Base-by-base conservation (phyloP, 257 asterid species). In the Perilla frutescens region DNA sequence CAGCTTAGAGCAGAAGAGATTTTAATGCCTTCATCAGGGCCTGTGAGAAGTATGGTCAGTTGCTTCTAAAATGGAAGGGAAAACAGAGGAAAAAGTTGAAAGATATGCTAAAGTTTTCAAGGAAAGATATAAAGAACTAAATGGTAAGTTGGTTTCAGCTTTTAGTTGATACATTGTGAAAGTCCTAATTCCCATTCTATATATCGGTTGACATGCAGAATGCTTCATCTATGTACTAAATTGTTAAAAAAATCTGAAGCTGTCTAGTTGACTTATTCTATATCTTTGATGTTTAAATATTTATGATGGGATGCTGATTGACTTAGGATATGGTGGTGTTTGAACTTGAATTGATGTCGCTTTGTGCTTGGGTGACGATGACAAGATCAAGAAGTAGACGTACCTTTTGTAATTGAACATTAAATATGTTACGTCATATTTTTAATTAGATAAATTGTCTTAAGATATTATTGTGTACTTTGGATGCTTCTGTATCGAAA, bases 1-100 rank as follows among this genome's bases (percentile, higher is more conserved):
- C 99, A 61, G 63, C 96, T n/a, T 95, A 97, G 98, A 95, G 98
- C 89, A 88, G 96, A 82, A 89, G 87, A 84, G 99, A 95, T 82
- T 95, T 95, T 86, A 92, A 85, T 75, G 70, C 96, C 69, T 95
- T 92, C 83, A 92, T 95, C 85, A 86, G 98, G 87, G 96, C 99
- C 53, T 92, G 98, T 79, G 99, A 95, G 79, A 95, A 95, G 79
- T 92, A 90, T 69, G 98, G 99, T 45, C 90, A 98, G 70, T 95
- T 79, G 96, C 99, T 66, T 81, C 92, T 67, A 98, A 95, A 85
- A 95, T 92, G 96, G 99, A 95, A 80, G 98, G 98, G 48, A 95
- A 92, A 75, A 86, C 96, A 45, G 91, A 86, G 82, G 96, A 90
- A 56, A 98, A 95, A 79, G 98, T 95, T 10, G 98, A 90, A 82